Evolutionary conservation across 179 eudicot genomes (phyloP).

Genomic region (Pouteria campechiana): DNA sequence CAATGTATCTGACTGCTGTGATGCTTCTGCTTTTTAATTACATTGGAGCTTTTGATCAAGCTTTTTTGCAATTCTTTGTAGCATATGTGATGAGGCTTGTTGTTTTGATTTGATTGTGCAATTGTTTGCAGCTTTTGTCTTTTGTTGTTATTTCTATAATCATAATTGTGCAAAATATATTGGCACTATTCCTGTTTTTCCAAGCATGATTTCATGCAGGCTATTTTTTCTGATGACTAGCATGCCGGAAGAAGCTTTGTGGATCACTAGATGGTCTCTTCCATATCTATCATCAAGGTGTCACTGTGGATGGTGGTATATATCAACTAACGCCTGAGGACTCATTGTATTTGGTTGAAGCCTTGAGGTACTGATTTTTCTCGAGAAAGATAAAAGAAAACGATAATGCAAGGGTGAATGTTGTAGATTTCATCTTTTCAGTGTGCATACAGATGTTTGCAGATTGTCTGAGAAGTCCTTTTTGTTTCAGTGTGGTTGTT

Average conservation of each 20-base stretch:
- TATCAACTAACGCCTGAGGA: constrained; percentile 94
- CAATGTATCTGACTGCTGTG: too few species aligned
- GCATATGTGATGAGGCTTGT: too few species aligned
- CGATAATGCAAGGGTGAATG: too few species aligned
- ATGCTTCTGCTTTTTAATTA: too few species aligned
- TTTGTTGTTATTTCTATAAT: too few species aligned
- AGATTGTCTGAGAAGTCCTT: constrained; percentile 7
- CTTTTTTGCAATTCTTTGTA: too few species aligned
- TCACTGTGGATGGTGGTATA: constrained; percentile 64
- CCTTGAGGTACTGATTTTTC: constrained; percentile 53
- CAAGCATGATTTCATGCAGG: not conserved
- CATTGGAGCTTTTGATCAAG: too few species aligned
- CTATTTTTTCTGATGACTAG: constrained; percentile 28
- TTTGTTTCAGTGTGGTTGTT: constrained; percentile 68
- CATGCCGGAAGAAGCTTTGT: constrained; percentile 85
- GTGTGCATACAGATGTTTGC: not conserved
- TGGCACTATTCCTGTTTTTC: not conserved
- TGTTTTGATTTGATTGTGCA: too few species aligned
- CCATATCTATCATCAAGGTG: constrained; percentile 82
- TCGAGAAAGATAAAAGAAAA: not conserved
- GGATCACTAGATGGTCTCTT: constrained; percentile 94
- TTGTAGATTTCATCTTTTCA: too few species aligned
- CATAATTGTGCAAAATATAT: too few species aligned
- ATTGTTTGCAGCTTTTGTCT: too few species aligned
- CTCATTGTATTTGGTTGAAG: constrained; percentile 92